phyloP scores from a whole-genome alignment of 2,329 filamentous ascomycete genomes.

The Lecanosticta acicola region DNA sequence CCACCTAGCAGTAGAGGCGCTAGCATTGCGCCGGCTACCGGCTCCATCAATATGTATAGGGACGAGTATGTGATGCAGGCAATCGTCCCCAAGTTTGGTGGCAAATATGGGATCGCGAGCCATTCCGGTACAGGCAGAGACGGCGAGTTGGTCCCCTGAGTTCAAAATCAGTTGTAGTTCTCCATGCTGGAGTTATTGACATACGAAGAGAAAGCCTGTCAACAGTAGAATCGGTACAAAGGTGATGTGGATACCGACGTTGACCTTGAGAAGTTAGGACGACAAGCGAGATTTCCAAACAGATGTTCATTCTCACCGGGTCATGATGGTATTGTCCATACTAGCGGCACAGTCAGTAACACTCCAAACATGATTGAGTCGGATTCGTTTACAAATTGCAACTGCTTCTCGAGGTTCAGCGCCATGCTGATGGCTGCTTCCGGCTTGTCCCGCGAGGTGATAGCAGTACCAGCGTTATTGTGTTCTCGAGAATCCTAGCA shows the following conservation, averaged over 20 bases:
- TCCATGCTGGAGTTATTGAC: slow-evolving; percentile 26
- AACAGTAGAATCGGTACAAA: slow-evolving; percentile 73
- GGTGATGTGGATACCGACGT: slow-evolving; percentile 71
- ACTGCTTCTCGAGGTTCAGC: slow-evolving; percentile 73
- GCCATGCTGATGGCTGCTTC: slow-evolving; percentile 36
- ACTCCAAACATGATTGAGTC: no score
- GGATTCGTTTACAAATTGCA: slow-evolving; percentile 69
- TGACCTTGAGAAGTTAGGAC: slow-evolving; percentile 49
- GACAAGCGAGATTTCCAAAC: background rate
- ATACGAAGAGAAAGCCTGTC: slow-evolving; percentile 65
- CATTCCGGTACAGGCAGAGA: slow-evolving; percentile 50
- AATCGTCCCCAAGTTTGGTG: slow-evolving; percentile 55
- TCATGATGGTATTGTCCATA: slow-evolving; percentile 83
- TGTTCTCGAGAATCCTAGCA: background rate
- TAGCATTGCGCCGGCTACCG: slow-evolving; percentile 76
- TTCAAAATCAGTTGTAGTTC: background rate
- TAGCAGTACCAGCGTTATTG: background rate
- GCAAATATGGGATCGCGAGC: slow-evolving; percentile 52
- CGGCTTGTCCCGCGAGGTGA: background rate
- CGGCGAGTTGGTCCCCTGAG: slow-evolving; percentile 53
- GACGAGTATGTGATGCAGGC: slow-evolving; percentile 60
- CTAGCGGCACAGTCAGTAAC: slow-evolving; percentile 43
- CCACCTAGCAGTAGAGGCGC: slow-evolving; percentile 69
- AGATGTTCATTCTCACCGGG: slow-evolving; percentile 43
- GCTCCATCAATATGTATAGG: slow-evolving; percentile 88